Base-by-base conservation (phyloP, 2,329 filamentous ascomycete genomes). In the Clathrospora elynae region DNA sequence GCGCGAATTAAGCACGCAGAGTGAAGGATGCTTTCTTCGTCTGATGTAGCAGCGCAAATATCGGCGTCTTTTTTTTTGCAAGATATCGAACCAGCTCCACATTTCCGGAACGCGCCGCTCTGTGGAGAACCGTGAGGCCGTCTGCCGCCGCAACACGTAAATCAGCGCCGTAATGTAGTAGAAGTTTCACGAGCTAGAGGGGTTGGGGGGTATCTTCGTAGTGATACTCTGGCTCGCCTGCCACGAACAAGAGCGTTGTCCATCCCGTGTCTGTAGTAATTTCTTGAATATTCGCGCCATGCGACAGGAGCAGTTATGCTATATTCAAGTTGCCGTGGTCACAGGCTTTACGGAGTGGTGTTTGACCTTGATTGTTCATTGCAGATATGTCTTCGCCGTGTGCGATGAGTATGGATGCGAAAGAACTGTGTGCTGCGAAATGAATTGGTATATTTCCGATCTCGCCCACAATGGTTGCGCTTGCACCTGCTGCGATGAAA, bases 401-500 rank as follows among this genome's bases (percentile, higher is more conserved):
- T 12, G 33, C 22, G 23, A 35, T n/a, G 11, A 42, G 23, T n/a
- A 35, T 11, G 11, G 34, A n/a, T 14, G 31, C 31, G 22, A 35
- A 42, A 5, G 22, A 42, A 19, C 7, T 14, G 29, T 42, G 30
- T 5, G 20, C 17, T 12, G 31, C 24, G 8, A 28, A 28, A 10
- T 42, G 38, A n/a, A 42, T 22, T 29, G 17, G 30, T 7, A 31
- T 42, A 6, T 34, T 13, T 12, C 14, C 4, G 23, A 29, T 10
- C 5, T 5, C 30, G 16, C 35, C 38, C 16, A 18, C 29, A 9
- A 19, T 17, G 5, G 16, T 29, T 23, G 18, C 38, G 16, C 29
- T 42, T 29, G 31, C 38, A 22, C 24, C 38, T 35, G 38, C 38
- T 2, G 11, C 16, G 4, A 35, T 7, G n/a, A 35, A 30, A 6